Conservation (phyloP, 1,284 basidiomycete genomes). For the Pisolithus thermaeus region DNA sequence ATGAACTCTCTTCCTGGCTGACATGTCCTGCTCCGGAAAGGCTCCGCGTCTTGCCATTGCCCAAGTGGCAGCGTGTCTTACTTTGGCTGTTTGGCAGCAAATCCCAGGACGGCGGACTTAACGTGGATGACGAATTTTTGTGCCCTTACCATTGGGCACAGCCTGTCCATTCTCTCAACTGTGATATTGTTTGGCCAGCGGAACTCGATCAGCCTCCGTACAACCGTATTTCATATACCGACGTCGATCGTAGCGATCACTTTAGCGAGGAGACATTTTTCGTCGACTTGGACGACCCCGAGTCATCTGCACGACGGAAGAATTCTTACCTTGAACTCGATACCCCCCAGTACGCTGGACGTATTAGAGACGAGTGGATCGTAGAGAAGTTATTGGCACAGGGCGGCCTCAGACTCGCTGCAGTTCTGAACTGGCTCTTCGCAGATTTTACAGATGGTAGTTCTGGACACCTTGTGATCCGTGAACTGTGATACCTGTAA, state of each 20-base stretch:
- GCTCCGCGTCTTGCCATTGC: slow-evolving; percentile 7
- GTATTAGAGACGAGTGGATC: slow-evolving; percentile 60
- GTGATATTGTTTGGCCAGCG: slow-evolving; percentile 72
- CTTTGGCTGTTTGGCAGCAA: slow-evolving; percentile 13
- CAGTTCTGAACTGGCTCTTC: slow-evolving; percentile 73
- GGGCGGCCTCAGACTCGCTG: slow-evolving; percentile 79
- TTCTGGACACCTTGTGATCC: background rate
- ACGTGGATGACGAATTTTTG: slow-evolving; percentile 55
- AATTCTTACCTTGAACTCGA: slow-evolving; percentile 70
- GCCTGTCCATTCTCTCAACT: slow-evolving; percentile 71
- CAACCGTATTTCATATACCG: slow-evolving; percentile 8
- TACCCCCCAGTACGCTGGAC: slow-evolving; percentile 74
- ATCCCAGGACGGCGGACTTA: slow-evolving; percentile 11
- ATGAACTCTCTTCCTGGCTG: slow-evolving; percentile 59
- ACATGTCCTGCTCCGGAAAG: slow-evolving; percentile 44
- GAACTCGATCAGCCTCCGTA: slow-evolving; percentile 51
- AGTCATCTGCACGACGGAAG: slow-evolving; percentile 10
- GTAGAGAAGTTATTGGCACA: slow-evolving; percentile 79
- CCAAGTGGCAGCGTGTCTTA: slow-evolving; percentile 24
- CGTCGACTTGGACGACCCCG: slow-evolving; percentile 14
- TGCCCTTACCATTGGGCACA: slow-evolving; percentile 79
- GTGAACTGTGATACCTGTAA: background rate
- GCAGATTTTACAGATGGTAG: slow-evolving; percentile 9
- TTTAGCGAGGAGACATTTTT: background rate
- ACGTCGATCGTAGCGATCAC: slow-evolving; percentile 2